Base-by-base conservation (phyloP, 306 rosid genomes). In the Vigna unguiculata region DNA sequence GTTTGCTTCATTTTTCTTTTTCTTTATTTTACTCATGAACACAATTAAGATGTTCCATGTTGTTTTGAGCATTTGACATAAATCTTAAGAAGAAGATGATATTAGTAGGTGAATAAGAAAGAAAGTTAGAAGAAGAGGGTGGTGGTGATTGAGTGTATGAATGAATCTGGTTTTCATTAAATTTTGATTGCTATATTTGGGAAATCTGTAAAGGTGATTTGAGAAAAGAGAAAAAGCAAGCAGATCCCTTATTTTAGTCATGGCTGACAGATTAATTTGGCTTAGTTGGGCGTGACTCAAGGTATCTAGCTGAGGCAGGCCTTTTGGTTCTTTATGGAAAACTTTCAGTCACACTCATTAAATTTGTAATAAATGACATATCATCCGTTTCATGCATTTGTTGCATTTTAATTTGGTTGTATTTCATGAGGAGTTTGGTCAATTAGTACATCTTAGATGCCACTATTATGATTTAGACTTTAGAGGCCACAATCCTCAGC, bases 241-340 rank as follows among this genome's bases (percentile, higher is more conserved):
- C 75, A 77, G 79, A 84, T 81, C 86, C 80, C 77, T 61, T 76
- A 75, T 78, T 85, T 86, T 81, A 71, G 64, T 68, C 70, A 17
- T 34, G 47, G 74, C 32, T 72, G 82, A 78, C 83, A 77, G 85
- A 79, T 81, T 61, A 65, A 73, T 80, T 63, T 68, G 82, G 82
- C 70, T 71, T 82, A 76, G 86, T 83, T 77, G 86, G 86, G 85
- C 74, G 86, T 89, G 85, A 81, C 87, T 77, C 87, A 76, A 81
- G 81, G 78, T 72, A 83, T 86, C 83, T 76, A 69, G 85, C 76
- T 69, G 77, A 63, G 82, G 79, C 80, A 86, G 87, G 77, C 76
- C 76, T 68, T 68, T 54, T 78, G 59, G 61, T 77, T 59, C 81
- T 80, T 74, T 75, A 51, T 25, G 80, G 82, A 63, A 87, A 73